Evolutionary conservation across 83 land plant genomes (phyloP), one percentile per base, ranked within the genome.

Genomic region (Thuja plicata): DNA sequence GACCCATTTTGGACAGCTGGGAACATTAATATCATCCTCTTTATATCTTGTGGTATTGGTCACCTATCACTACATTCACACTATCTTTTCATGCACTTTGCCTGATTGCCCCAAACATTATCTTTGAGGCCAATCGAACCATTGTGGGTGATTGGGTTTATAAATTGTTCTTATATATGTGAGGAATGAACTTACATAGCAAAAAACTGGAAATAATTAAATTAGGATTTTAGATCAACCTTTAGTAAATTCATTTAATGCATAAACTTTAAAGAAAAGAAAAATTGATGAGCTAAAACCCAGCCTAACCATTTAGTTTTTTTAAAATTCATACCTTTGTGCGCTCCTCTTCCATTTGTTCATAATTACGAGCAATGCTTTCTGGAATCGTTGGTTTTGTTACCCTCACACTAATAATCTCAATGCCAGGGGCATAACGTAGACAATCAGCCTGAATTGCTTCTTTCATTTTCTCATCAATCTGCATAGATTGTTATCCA

Each of bases 381-480:
- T 62, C 87, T 55, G 99, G 99, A 85, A 98, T 98, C 21, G 92
- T 93, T 0, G 99, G 99, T 88, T 98, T 98, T 60, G 99, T 98
- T 40, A 97, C 98, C 43, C 99, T 94, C 30, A 98, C 99, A 93
- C 96, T 92, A 84, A 98, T 94, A 5, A 97, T 97, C 89, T 97
- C 99, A 88, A 98, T 96, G 66, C 99, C 99, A 84, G 99, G 99
- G 62, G 99, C 99, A 95, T 98, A 98, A 37, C 94, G 95, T 38
- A 98, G 96, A 89, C 99, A 97, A 86, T 98, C 99, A 79, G 90
- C 93, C 87, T 98, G 99, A 78, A 98, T 95, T 38, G 99, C 99
- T 79, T 96, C 99, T 92, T 97, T 98, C 97, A 98, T 96, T 79
- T 90, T 97, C 87, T 97, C 99, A 94, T 97, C 99, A 85, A 98